phyloP scores from a whole-genome alignment of 768 basidiomycete genomes.

The Auricularia heimuer region DNA sequence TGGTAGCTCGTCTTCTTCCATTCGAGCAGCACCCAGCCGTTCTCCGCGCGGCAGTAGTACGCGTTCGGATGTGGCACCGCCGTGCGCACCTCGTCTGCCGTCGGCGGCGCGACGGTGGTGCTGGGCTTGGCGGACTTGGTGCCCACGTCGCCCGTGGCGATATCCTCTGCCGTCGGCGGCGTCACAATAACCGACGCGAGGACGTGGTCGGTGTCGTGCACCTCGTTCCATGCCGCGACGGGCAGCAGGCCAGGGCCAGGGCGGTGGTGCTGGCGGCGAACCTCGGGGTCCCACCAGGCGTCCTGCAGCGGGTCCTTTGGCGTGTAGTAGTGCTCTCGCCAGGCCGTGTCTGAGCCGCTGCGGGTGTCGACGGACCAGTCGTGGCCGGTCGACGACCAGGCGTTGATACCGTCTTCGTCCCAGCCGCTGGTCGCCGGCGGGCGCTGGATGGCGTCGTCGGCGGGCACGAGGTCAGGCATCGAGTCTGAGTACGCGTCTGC shows the following conservation, averaged over 20 bases:
- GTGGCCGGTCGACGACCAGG: neutral
- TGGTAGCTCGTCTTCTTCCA: slow-evolving; percentile 56
- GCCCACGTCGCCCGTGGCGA: slow-evolving; percentile 12
- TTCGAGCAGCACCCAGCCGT: slow-evolving; percentile 66
- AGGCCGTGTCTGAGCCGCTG: neutral
- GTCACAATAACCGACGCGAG: slow-evolving; percentile 49
- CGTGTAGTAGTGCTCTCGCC: no score
- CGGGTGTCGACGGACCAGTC: neutral
- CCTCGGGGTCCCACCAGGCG: slow-evolving; percentile 55
- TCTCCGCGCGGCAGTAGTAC: slow-evolving; percentile 73
- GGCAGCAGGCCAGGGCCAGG: slow-evolving; percentile 67
- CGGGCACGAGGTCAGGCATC: neutral
- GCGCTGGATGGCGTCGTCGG: neutral
- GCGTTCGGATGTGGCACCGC: slow-evolving; percentile 75
- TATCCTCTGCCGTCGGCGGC: slow-evolving; percentile 16
- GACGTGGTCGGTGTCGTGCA: slow-evolving; percentile 66
- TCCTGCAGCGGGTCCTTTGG: neutral
- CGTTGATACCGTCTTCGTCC: neutral
- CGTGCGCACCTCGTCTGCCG: slow-evolving; percentile 54
- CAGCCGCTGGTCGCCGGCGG: neutral
- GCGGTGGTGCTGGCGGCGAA: slow-evolving; percentile 35
- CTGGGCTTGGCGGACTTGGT: slow-evolving; percentile 12
- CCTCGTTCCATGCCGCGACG: slow-evolving; percentile 50
- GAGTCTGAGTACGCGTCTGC: neutral
- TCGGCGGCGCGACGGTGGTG: slow-evolving; percentile 31